These are phyloP conservation scores for Filobasidium floriforme DNA, from an alignment of 768 basidiomycete genomes.

Conservation along the genomic window DNA sequence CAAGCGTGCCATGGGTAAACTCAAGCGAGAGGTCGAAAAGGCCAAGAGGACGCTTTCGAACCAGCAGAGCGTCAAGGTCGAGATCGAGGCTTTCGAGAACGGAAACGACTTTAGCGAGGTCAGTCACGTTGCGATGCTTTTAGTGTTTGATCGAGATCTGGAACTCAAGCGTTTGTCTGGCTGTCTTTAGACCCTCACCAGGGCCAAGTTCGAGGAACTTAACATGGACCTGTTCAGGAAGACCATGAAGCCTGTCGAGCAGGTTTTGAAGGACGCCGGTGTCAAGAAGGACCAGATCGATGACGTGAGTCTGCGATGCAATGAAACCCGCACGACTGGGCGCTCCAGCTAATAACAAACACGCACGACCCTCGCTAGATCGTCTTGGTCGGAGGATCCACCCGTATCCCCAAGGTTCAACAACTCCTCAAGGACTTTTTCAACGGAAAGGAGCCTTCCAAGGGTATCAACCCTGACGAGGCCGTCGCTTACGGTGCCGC, in stretches of 20 bases:
- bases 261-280: conserved; percentile 93
- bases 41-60: conserved; percentile 86
- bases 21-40: conserved; percentile 89
- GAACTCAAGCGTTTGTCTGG: too few species aligned
- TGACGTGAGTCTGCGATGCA: conserved; percentile 53
- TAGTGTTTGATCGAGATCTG: too few species aligned
- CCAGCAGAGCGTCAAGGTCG: conserved; percentile 82
- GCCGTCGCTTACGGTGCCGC: conserved; percentile 99
- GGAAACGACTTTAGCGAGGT: conserved; percentile 90
- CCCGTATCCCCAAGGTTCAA: conserved; percentile 93
- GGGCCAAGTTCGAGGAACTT: conserved; percentile 97
- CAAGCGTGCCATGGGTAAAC: conserved; percentile 76
- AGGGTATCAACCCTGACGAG: conserved; percentile 99
- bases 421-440: conserved; percentile 98
- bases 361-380: conserved; percentile 48
- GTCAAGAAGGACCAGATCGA: conserved; percentile 96
- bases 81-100: conserved; percentile 91
- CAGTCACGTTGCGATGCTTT: too few species aligned
- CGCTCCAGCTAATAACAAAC: background rate
- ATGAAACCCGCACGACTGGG: background rate
- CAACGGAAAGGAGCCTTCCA: conserved; percentile 97
- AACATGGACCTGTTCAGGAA: conserved; percentile 99
- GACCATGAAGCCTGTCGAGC: conserved; percentile 99
- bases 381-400: conserved; percentile 94
- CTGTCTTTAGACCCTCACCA: conserved; percentile 59